Base-by-base conservation (phyloP, 106 monocot genomes). In the Alisma plantagoaquatica region DNA sequence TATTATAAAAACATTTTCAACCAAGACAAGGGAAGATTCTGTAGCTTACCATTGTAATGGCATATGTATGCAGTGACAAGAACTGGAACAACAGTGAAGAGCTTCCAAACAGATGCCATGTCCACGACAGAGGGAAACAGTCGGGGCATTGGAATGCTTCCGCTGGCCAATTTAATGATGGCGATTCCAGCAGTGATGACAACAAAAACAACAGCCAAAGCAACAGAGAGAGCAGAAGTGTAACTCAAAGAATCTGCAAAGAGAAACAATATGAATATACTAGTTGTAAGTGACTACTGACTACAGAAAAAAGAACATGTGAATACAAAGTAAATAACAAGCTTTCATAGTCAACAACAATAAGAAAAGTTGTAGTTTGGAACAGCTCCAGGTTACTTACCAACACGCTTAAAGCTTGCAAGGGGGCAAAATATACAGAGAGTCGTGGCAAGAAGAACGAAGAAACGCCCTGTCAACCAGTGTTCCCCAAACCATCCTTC, bases 401-500 rank as follows among this genome's bases (percentile, higher is more conserved):
- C 86, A 28, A 86, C 64, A 43, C 67, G 86, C 44, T 80, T 86
- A 28, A 86, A 86, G 61, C 73, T 67, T 51, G 76, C 70, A 43
- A 86, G 54, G 5, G 86, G 86, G 32, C 70, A 46, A 64, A 80
- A 86, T 8, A 86, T 50, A 24, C 27, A 20, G 29, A 86, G 62
- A 27, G 80, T 77, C 24, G 86, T 77, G 7, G 69, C 15, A 17
- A 86, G 64, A 41, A 94, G 80, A 64, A 94, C 60, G 49, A 71
- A 44, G 18, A 75, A 67, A 15, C 94, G 80, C 2, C 80, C 70
- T 33, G 72, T 94, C 87, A 87, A 94, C 94, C 84, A 84, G 11
- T 94, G 87, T n/a, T 31, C 43, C 5, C 94, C 94, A 63, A 94
- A 87, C 94, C 94, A 94, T 58, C 80, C 87, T 72, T 94, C 87